Evolutionary conservation across 768 basidiomycete species (phyloP), one percentile per base, ranked within the genome.

Genomic region (Phlebiopsis gigantea): DNA sequence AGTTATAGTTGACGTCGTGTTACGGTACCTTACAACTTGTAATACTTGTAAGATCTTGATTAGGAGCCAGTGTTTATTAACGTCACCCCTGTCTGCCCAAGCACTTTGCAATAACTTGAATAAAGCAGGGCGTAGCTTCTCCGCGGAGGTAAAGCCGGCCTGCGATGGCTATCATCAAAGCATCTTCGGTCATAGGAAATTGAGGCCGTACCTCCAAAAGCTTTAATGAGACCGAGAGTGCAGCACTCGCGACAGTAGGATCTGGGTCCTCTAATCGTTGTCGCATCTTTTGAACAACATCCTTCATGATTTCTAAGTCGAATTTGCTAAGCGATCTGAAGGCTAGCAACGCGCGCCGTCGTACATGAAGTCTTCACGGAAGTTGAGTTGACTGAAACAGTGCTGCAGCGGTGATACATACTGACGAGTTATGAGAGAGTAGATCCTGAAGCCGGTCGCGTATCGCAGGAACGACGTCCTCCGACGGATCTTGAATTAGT

Each of bases 361-460:
- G 83, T 47, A 92, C 75, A 61, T 77, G 74, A 8, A 73, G 64
- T 30, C 89, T 91, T 63, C 8, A 17, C 14, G 5, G 45, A 6
- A 4, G 28, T 8, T 29, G 14, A 45, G 28, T 39, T 17, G 17
- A 39, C 34, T 39, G 34, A 2, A 48, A 29, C 26, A n/a, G 47
- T 30, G 21, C 15, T 30, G 17, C 19, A 57, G 9, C 42, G 12
- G 50, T n/a, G 59, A 66, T 67, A 75, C 70, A 66, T 70, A 81
- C 89, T 82, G 76, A 93, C 91, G 85, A 85, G 62, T 80, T 78
- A 66, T 91, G 87, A 30, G 80, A 81, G 19, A 92, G 75, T 10
- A 93, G 75, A 55, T 83, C 78, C 34, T 79, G 76, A 5, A 93
- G 69, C 49, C 82, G 83, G 21, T 77, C 71, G 64, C 87, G 84